Conservation (phyloP, 2,329 filamentous ascomycete species). For the Calonectria henricotiae region DNA sequence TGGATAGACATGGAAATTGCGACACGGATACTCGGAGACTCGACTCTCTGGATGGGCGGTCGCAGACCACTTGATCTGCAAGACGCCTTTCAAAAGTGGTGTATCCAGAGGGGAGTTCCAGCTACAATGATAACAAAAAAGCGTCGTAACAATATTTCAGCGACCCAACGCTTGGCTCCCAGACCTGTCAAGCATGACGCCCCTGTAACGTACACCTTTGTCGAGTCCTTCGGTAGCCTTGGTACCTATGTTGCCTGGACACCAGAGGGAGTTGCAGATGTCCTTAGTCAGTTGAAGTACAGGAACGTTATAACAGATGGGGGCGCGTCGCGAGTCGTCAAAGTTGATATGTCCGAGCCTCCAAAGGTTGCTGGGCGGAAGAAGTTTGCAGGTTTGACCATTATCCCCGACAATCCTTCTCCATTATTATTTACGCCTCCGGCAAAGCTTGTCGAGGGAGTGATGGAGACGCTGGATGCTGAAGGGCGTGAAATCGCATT, state of each 20-base stretch:
- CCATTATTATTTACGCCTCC: background rate
- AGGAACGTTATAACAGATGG: background rate
- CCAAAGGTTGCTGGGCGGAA: too few species aligned
- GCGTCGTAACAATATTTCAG: background rate
- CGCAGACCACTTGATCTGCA: background rate
- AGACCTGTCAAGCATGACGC: background rate
- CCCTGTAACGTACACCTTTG: background rate
- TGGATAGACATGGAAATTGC: slow-evolving; percentile 8
- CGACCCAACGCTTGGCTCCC: background rate
- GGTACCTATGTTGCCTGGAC: background rate
- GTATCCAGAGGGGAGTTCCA: background rate
- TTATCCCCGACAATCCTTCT: too few species aligned
- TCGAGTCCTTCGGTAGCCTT: background rate
- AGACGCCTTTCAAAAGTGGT: background rate
- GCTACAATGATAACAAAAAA: background rate
- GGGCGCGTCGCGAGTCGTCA: too few species aligned
- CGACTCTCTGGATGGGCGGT: background rate
- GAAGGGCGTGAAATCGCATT: background rate
- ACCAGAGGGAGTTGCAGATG: background rate
- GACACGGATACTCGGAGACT: background rate
- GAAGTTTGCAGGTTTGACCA: too few species aligned
- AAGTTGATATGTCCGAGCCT: too few species aligned
- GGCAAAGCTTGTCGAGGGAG: background rate
- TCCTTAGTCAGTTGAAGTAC: background rate
- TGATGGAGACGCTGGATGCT: background rate